phyloP scores from a whole-genome alignment of 78 protist genomes.

The Dictyostelium firmibasis region DNA sequence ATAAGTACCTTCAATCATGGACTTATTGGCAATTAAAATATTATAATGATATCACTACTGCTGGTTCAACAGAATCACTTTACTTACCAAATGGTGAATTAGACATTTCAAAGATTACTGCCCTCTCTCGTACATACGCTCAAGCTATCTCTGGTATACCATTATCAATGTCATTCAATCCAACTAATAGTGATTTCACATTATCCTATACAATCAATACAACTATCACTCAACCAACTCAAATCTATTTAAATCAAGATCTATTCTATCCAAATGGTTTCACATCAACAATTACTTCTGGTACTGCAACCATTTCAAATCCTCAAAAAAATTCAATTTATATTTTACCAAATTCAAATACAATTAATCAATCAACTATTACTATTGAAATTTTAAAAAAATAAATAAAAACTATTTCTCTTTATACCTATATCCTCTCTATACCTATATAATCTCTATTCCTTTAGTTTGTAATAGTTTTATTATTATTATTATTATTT shows the following conservation, averaged over 20 bases:
- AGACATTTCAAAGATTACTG: conserved; percentile 38
- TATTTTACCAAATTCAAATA: conserved; percentile 12
- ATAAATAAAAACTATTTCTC: no score
- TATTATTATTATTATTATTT: not conserved
- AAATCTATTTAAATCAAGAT: conserved; percentile 48
- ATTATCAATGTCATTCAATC: conserved; percentile 9
- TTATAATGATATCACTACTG: conserved; percentile 83
- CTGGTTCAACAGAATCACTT: conserved; percentile 60
- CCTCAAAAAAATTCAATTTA: not conserved
- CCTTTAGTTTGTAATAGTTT: not conserved
- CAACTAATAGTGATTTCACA: not conserved
- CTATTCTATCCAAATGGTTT: conserved; percentile 66
- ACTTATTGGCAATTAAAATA: conserved; percentile 84
- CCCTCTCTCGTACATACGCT: conserved; percentile 81
- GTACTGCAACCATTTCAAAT: not conserved
- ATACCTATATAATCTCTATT: not conserved
- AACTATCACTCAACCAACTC: conserved; percentile 32
- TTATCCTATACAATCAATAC: conserved; percentile 23
- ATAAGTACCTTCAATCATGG: conserved; percentile 52
- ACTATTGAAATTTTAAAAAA: not conserved
- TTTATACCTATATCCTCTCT: not conserved
- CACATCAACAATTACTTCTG: not conserved
- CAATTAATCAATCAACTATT: conserved; percentile 7
- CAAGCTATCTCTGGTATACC: conserved; percentile 80
- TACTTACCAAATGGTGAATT: conserved; percentile 59